phyloP scores from a whole-genome alignment of 2,329 filamentous ascomycete genomes.

The Colletotrichum melonis region DNA sequence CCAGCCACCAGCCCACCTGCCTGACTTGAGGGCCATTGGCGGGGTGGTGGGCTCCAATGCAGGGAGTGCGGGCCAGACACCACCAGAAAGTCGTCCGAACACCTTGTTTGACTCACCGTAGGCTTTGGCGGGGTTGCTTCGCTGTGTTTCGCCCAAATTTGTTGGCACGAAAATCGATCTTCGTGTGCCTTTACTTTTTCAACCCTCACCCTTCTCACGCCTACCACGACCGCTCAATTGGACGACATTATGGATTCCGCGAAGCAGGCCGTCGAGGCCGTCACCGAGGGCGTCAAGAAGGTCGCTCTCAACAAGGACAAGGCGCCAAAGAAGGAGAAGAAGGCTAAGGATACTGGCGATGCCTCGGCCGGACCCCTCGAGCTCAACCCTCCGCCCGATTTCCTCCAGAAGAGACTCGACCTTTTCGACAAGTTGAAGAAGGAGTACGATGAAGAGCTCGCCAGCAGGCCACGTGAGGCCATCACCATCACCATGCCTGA shows the following conservation, averaged over 20 bases:
- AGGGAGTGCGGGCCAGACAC: not conserved
- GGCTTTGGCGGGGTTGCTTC: conserved; percentile 35
- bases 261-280: conserved; percentile 58
- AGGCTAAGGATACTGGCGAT: conserved; percentile 48
- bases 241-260: conserved; percentile 57
- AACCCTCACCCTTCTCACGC: conserved; percentile 8
- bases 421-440: conserved; percentile 92
- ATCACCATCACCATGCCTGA: conserved; percentile 81
- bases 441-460: conserved; percentile 81
- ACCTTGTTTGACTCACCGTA: conserved; percentile 33
- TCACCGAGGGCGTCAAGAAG: conserved; percentile 70
- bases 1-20: not conserved
- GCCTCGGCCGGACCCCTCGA: conserved; percentile 57
- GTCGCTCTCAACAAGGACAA: conserved; percentile 60
- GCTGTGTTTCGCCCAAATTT: conserved; percentile 28
- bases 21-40: not conserved
- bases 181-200: not conserved
- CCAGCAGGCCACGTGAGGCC: conserved; percentile 75
- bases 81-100: conserved; percentile 19
- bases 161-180: not conserved
- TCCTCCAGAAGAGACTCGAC: conserved; percentile 84
- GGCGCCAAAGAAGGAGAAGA: conserved; percentile 66
- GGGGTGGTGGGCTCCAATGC: not conserved
- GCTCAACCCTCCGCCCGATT: conserved; percentile 72
- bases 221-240: conserved; percentile 11